Percentiles rank a stretch among this genome's conserved stretches.
phyloP scores from a whole-genome alignment of 768 basidiomycete genomes.

The Lentinula raphanica region DNA sequence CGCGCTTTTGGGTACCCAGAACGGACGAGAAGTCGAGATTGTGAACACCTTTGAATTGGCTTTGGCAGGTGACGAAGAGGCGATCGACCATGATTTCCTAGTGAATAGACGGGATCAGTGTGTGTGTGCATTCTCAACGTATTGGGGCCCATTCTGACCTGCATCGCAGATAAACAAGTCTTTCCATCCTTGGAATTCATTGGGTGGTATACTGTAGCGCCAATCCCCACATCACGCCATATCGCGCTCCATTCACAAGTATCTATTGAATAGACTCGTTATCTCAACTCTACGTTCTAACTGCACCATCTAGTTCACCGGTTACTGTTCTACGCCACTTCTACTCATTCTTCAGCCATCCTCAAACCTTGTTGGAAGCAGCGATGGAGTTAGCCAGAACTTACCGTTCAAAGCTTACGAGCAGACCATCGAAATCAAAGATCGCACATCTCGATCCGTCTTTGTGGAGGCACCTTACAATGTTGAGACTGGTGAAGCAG shows the following conservation, averaged over 20 bases:
- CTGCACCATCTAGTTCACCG: slow-evolving; percentile 56
- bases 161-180: slow-evolving; percentile 83
- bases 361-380: slow-evolving; percentile 34
- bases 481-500: slow-evolving; percentile 97
- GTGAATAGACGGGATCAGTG: slow-evolving; percentile 86
- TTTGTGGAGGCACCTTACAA: slow-evolving; percentile 84
- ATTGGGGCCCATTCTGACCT: background rate
- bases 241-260: slow-evolving; percentile 86
- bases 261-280: slow-evolving; percentile 9
- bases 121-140: slow-evolving; percentile 18
- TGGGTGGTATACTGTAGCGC: slow-evolving; percentile 93
- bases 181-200: slow-evolving; percentile 97
- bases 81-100: slow-evolving; percentile 79
- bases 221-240: slow-evolving; percentile 68
- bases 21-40: slow-evolving; percentile 93
- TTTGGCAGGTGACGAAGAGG: slow-evolving; percentile 47
- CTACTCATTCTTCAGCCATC: slow-evolving; percentile 71
- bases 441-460: slow-evolving; percentile 68
- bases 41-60: slow-evolving; percentile 95
- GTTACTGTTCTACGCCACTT: slow-evolving; percentile 84
- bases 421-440: slow-evolving; percentile 80
- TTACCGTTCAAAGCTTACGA: slow-evolving; percentile 95
- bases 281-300: background rate
- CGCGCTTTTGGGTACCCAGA: slow-evolving; percentile 89
- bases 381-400: slow-evolving; percentile 59